Evolutionary conservation across 1,139 yeast genomes (phyloP).

Genomic region (Suhomyces panamericanus): DNA sequence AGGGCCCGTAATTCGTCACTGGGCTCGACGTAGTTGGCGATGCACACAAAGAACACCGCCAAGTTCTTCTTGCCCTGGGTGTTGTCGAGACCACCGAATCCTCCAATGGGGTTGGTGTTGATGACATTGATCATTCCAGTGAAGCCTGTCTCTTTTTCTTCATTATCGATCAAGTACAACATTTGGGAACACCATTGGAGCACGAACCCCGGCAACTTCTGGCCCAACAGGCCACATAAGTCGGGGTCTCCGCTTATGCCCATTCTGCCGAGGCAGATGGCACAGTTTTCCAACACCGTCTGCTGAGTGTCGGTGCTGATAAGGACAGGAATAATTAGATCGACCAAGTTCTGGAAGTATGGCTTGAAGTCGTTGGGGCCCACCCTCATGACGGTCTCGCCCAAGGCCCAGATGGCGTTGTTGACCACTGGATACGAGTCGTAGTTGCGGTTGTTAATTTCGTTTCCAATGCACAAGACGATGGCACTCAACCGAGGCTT

Average conservation of each 20-base stretch:
- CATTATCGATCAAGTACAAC: slow-evolving; percentile 66
- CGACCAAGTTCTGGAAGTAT: slow-evolving; percentile 61
- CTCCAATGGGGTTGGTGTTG: slow-evolving; percentile 62
- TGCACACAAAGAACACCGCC: slow-evolving; percentile 59
- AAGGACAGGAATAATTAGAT: slow-evolving; percentile 64
- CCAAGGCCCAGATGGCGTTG: slow-evolving; percentile 93
- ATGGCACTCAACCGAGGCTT: slow-evolving; percentile 58
- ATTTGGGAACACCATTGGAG: slow-evolving; percentile 68
- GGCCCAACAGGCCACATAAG: slow-evolving; percentile 53
- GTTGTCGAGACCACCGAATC: slow-evolving; percentile 52
- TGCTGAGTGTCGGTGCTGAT: slow-evolving; percentile 56
- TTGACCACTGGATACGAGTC: slow-evolving; percentile 67
- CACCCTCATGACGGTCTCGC: slow-evolving; percentile 74
- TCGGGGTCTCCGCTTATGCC: slow-evolving; percentile 66
- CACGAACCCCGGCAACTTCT: slow-evolving; percentile 57
- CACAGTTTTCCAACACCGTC: slow-evolving; percentile 81
- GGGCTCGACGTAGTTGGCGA: slow-evolving; percentile 61
- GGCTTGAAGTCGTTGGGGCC: slow-evolving; percentile 52
- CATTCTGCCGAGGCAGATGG: slow-evolving; percentile 90
- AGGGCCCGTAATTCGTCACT: slow-evolving; percentile 43
- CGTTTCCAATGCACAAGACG: slow-evolving; percentile 66
- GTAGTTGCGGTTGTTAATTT: slow-evolving; percentile 53
- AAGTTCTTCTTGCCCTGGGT: slow-evolving; percentile 50
- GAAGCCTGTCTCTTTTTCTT: slow-evolving; percentile 79
- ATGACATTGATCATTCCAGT: slow-evolving; percentile 72